Conservation (phyloP, 2,329 filamentous ascomycete genomes). For the Penicillium janthinellum region DNA sequence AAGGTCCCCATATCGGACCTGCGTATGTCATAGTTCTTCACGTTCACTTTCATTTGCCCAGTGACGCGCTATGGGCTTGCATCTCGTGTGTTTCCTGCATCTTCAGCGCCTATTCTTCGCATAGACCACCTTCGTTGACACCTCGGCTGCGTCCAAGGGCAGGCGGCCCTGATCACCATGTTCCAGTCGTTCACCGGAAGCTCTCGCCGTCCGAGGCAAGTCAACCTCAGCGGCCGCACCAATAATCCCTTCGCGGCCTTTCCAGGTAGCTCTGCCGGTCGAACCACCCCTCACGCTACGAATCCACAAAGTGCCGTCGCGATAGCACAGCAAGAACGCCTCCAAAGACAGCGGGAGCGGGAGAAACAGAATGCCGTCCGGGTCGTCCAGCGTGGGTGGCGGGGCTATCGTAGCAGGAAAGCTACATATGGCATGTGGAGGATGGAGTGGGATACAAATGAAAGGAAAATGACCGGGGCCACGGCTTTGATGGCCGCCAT, state of each 20-base stretch:
- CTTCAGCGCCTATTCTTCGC: constrained; percentile 10
- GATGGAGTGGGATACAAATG: constrained; percentile 63
- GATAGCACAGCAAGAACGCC: constrained; percentile 82
- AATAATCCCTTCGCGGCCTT: constrained; percentile 73
- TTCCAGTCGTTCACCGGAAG: constrained; percentile 89
- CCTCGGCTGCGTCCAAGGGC: constrained; percentile 9
- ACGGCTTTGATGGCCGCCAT: constrained; percentile 6
- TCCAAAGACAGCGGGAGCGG: constrained; percentile 77
- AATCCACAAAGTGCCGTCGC: constrained; percentile 77
- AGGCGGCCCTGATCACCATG: constrained; percentile 56
- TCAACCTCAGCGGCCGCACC: constrained; percentile 87
- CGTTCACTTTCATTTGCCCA: constrained; percentile 11
- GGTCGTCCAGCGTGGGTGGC: constrained; percentile 78
- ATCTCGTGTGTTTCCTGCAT: constrained; percentile 17
- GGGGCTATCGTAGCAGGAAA: constrained; percentile 69
- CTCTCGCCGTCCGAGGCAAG: constrained; percentile 81
- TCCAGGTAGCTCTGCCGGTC: constrained; percentile 51
- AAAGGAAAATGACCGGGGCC: constrained; percentile 44
- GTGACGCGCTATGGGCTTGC: constrained; percentile 23
- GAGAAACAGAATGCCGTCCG: constrained; percentile 73
- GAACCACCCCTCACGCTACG: constrained; percentile 58
- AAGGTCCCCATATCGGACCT: constrained; percentile 25
- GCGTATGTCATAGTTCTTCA: constrained; percentile 33
- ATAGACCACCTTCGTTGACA: constrained; percentile 9
- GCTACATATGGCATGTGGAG: constrained; percentile 61